Percentiles rank a stretch among this genome's conserved stretches.
These are phyloP conservation scores for Nicotiana otophora DNA, from an alignment of 257 asterid species.

Conservation along the genomic window DNA sequence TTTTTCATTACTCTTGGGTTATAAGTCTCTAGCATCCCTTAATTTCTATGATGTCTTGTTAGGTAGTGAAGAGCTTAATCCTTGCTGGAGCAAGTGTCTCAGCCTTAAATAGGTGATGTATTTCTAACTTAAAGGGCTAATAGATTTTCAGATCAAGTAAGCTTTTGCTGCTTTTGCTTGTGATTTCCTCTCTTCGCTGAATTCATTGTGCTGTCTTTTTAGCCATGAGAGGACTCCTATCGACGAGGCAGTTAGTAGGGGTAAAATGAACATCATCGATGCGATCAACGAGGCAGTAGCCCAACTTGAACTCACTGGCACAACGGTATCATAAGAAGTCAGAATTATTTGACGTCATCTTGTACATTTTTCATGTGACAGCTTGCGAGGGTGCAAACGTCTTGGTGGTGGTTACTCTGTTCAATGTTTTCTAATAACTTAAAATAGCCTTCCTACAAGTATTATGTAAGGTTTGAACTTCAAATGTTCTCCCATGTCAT, in stretches of 20 bases:
- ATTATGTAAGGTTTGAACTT: neutral
- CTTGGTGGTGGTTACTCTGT: neutral
- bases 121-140: neutral
- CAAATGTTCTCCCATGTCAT: neutral
- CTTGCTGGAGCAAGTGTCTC: slow-evolving; percentile 77
- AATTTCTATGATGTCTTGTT: neutral
- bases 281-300: slow-evolving; percentile 68
- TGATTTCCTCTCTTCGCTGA: neutral
- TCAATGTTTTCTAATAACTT: neutral
- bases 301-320: slow-evolving; percentile 52
- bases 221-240: slow-evolving; percentile 90
- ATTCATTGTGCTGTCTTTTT: slow-evolving; percentile 9
- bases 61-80: slow-evolving; percentile 72
- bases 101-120: slow-evolving; percentile 56
- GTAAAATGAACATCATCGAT: slow-evolving; percentile 63
- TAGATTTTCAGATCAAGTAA: neutral
- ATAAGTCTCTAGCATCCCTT: neutral
- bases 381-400: neutral
- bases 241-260: slow-evolving; percentile 71
- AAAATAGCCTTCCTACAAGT: neutral
- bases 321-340: slow-evolving; percentile 38
- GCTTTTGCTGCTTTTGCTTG: neutral
- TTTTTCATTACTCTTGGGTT: slow-evolving; percentile 1
- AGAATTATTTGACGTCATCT: neutral
- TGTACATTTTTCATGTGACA: neutral